phyloP scores from a whole-genome alignment of 2,329 filamentous ascomycete genomes.

The Lasiodiplodia theobromae region DNA sequence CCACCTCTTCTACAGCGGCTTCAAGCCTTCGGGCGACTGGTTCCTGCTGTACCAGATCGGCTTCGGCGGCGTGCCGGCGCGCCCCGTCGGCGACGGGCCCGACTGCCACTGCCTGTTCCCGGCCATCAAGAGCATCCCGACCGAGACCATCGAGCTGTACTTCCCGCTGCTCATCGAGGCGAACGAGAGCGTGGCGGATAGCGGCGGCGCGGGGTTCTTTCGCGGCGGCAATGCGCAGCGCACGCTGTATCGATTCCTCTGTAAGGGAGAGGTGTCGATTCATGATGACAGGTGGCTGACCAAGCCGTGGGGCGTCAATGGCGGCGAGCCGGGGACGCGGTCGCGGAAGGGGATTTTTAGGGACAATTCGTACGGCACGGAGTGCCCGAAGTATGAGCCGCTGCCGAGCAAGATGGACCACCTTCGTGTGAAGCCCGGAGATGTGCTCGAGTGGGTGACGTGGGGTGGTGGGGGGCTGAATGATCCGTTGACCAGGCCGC shows the following conservation, averaged over 20 bases:
- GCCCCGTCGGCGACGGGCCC: constrained; percentile 56
- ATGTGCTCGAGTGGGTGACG: constrained; percentile 59
- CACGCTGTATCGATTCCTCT: constrained; percentile 56
- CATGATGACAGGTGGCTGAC: constrained; percentile 60
- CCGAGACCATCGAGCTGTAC: constrained; percentile 57
- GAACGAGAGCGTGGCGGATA: constrained; percentile 57
- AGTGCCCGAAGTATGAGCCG: constrained; percentile 36
- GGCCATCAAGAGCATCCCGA: constrained; percentile 59
- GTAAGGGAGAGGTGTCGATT: constrained; percentile 55
- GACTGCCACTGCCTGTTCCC: constrained; percentile 61
- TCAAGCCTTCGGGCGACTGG: constrained; percentile 57
- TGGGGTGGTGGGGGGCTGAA: constrained; percentile 60
- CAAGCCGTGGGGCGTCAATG: constrained; percentile 58
- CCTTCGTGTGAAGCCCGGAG: constrained; percentile 54
- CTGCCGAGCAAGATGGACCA: constrained; percentile 59
- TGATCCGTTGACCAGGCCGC: constrained; percentile 54
- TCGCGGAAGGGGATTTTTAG: constrained; percentile 54
- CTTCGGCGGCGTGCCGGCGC: constrained; percentile 58
- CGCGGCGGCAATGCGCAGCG: constrained; percentile 59
- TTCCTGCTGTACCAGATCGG: constrained; percentile 60
- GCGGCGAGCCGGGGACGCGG: constrained; percentile 53
- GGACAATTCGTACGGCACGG: constrained; percentile 47
- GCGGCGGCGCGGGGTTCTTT: constrained; percentile 56
- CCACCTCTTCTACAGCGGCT: constrained; percentile 60
- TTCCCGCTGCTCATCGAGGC: constrained; percentile 58